Evolutionary conservation across 2,329 filamentous ascomycete species (phyloP), one percentile per base, ranked within the genome.

Genomic region (Aurifilum marmelostoma): DNA sequence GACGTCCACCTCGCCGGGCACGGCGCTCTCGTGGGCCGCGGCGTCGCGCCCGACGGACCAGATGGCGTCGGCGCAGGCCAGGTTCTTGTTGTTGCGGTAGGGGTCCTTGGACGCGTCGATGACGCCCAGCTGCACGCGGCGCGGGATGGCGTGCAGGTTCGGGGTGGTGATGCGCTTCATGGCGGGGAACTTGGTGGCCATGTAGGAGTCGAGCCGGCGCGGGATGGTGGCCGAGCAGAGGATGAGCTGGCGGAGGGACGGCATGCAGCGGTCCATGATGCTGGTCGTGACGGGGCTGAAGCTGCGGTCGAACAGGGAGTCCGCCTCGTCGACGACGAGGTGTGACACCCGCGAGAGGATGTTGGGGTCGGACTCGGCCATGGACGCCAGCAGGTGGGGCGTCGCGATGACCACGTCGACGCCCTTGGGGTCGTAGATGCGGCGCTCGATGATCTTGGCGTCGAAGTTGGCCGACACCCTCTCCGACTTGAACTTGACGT

Each of bases 201-300:
- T 86, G 78, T 92, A 93, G 73, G 88, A 90, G 82, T 99, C 96
- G 24, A 99, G 87, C 74, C 92, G 92, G 72, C 91, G 89, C 1
- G 97, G 96, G 71, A 99, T 98, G 6, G 96, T 99, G 65, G 96
- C 96, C 3, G 95, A 98, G 83, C 96, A 99, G 72, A 98, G 88
- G 61, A 99, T 86, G 32, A 99, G 85, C 77, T 97, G 92, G 76
- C 93, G 88, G 61, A 98, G 82, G 0, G 93, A 96, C 0, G 95
- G 93, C 8, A 89, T 86, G 1, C 91, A 88, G 69, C 92, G 91
- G 75, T 97, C 92, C 72, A 99, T 87, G 73, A 99, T 92, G 67
- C 88, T 87, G 14, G 88, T 91, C 0, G 96, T 98, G 32, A 91
- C 89, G 1, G 93, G 90, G 4, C 92, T 87, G 82, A 99, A 99